Conservation (phyloP, 345 rosid genomes). For the Viola odorata region DNA sequence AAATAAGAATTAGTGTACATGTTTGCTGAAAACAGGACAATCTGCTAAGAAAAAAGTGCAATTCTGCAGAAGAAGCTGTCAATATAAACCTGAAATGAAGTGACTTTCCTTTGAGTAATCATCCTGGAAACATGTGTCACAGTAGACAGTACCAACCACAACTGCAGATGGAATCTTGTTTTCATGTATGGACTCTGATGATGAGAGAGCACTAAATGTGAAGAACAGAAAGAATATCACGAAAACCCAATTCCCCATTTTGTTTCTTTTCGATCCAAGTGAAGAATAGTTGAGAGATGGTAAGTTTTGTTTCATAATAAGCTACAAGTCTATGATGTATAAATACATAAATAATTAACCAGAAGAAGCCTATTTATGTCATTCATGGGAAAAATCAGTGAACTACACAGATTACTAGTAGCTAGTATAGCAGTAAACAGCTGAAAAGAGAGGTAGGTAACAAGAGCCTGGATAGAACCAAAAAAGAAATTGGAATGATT, state of each 20-base stretch:
- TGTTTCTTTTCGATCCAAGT: not conserved
- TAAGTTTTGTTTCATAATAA: too few species aligned
- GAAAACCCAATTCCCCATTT: constrained; percentile 34
- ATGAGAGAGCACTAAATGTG: not conserved
- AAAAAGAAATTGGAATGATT: too few species aligned
- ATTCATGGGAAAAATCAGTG: constrained; percentile 37
- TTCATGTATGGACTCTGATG: constrained; percentile 26
- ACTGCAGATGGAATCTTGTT: constrained; percentile 48
- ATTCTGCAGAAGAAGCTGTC: not conserved
- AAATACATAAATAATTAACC: not conserved
- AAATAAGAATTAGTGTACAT: not conserved
- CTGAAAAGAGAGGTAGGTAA: constrained; percentile 22
- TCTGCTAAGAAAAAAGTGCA: not conserved
- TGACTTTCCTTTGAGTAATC: constrained; percentile 49
- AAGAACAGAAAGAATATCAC: constrained; percentile 23
- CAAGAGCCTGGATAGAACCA: too few species aligned
- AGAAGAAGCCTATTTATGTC: constrained; percentile 13
- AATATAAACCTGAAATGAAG: constrained; percentile 64
- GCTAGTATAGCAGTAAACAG: constrained; percentile 26
- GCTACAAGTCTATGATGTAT: too few species aligned
- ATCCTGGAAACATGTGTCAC: constrained; percentile 74
- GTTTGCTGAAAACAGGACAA: not conserved
- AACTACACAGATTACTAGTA: constrained; percentile 31
- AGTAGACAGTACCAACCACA: constrained; percentile 82
- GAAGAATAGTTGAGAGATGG: not conserved